Percentiles rank a stretch among this genome's conserved stretches.
These are phyloP conservation scores for Abelmoschus esculentus DNA, from an alignment of 345 rosid genomes.

Conservation along the genomic window DNA sequence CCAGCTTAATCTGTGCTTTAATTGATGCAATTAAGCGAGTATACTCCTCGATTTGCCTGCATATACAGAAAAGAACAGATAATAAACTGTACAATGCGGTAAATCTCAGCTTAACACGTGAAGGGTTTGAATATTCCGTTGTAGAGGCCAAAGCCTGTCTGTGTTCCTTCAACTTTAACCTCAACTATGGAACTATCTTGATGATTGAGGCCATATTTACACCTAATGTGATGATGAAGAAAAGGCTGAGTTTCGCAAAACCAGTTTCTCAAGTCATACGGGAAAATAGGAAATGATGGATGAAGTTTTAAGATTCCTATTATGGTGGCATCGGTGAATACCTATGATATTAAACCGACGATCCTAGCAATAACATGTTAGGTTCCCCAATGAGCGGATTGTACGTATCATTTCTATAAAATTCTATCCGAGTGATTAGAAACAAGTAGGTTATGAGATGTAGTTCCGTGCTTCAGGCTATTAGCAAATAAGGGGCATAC, in stretches of 20 bases:
- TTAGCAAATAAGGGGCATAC: neutral
- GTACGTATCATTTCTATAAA: neutral
- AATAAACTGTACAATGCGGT: neutral
- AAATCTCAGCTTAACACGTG: neutral
- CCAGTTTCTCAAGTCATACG: neutral
- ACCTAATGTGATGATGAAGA: neutral
- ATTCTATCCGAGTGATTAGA: neutral
- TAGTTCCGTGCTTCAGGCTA: neutral
- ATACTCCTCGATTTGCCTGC: constrained; percentile 68
- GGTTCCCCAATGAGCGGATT: neutral
- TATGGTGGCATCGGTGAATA: neutral
- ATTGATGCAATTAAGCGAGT: constrained; percentile 51
- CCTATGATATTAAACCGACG: neutral
- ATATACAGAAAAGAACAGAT: neutral
- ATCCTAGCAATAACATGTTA: constrained; percentile 1
- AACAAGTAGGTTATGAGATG: neutral
- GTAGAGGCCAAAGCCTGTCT: neutral
- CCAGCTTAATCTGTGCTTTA: constrained; percentile 76
- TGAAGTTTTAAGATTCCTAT: neutral
- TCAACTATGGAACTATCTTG: neutral
- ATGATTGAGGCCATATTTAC: neutral
- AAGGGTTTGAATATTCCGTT: neutral
- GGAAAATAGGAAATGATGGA: neutral
- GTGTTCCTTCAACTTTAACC: neutral
- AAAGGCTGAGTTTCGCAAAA: neutral